phyloP scores from a whole-genome alignment of 2,329 filamentous ascomycete genomes.

The Paramyrothecium sp. region DNA sequence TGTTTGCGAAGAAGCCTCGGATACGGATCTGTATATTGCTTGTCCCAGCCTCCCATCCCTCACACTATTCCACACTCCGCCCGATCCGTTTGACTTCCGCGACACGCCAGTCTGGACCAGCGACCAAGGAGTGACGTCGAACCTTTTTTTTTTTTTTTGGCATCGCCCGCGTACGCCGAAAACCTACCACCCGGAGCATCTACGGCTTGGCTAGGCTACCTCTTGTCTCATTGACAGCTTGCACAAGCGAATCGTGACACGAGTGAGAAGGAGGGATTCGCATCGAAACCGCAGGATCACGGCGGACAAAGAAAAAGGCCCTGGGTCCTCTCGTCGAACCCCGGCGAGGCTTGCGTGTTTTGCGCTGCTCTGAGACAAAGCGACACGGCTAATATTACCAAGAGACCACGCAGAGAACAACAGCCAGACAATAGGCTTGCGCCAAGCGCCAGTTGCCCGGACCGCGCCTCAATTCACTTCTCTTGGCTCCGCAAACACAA shows the following conservation, averaged over 20 bases:
- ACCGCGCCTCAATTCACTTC: neutral
- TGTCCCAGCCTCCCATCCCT: neutral
- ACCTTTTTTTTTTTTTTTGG: neutral
- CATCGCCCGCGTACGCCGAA: neutral
- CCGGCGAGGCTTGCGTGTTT: too few relatives aligned
- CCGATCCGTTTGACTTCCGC: neutral
- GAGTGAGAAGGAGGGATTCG: too few relatives aligned
- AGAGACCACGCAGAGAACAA: too few relatives aligned
- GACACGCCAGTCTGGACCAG: neutral
- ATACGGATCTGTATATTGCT: neutral
- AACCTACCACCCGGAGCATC: too few relatives aligned
- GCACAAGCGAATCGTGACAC: too few relatives aligned
- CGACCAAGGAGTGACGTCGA: neutral
- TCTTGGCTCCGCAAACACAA: neutral
- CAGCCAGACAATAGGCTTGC: neutral
- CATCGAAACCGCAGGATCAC: too few relatives aligned
- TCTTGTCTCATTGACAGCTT: too few relatives aligned
- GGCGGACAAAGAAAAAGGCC: too few relatives aligned
- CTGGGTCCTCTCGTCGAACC: too few relatives aligned
- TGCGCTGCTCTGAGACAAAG: too few relatives aligned
- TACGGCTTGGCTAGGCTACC: too few relatives aligned
- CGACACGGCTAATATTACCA: too few relatives aligned
- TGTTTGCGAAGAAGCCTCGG: neutral
- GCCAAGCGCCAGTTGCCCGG: neutral
- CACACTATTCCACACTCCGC: neutral